phyloP scores from a whole-genome alignment of 257 asterid species.

The Hygrophila difformis region DNA sequence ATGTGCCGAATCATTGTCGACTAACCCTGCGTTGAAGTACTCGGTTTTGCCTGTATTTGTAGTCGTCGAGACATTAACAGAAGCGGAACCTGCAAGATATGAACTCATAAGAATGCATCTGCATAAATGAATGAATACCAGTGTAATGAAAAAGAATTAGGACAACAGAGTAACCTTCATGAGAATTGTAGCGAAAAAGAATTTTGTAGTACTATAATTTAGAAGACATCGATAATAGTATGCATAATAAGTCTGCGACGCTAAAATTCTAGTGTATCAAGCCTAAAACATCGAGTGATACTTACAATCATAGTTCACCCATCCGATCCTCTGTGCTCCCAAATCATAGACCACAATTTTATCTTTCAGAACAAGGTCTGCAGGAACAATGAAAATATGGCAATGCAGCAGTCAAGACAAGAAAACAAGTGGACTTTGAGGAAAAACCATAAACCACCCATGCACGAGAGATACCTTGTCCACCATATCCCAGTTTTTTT shows the following conservation, averaged over 20 bases:
- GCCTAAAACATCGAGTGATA: too few relatives aligned
- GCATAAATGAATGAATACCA: not conserved
- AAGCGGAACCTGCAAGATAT: slow-evolving; percentile 40
- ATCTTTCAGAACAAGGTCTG: slow-evolving; percentile 87
- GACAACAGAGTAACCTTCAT: not conserved
- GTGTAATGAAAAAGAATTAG: not conserved
- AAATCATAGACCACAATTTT: slow-evolving; percentile 86
- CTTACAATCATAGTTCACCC: slow-evolving; percentile 92
- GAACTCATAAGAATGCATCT: slow-evolving; percentile 8
- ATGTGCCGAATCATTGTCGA: slow-evolving; percentile 25
- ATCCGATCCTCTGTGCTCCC: slow-evolving; percentile 74
- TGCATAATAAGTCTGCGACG: too few relatives aligned
- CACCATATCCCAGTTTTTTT: too few relatives aligned
- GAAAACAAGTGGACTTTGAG: not conserved
- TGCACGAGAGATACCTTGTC: not conserved
- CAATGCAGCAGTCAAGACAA: not conserved
- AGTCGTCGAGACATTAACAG: slow-evolving; percentile 72
- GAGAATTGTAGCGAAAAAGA: too few relatives aligned
- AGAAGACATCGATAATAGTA: too few relatives aligned
- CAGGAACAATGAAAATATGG: not conserved
- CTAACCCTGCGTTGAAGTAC: slow-evolving; percentile 62
- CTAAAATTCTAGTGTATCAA: too few relatives aligned
- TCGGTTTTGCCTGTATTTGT: slow-evolving; percentile 53
- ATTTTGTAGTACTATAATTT: too few relatives aligned
- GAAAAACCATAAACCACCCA: not conserved